Evolutionary conservation across 306 rosid genomes (phyloP).

Genomic region (Oemleria cerasiformis): DNA sequence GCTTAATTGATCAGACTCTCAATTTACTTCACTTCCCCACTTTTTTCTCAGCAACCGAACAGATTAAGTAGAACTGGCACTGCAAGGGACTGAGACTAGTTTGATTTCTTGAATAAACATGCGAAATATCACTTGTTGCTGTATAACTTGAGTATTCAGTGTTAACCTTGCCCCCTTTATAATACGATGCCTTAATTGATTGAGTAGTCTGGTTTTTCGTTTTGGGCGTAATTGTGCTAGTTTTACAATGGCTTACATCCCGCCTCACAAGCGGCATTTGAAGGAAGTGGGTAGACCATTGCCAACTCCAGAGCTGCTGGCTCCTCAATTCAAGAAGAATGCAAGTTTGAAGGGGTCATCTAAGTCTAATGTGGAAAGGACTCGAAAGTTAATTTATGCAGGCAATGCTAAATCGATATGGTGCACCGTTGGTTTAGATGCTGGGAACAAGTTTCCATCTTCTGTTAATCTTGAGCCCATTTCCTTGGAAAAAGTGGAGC

Average conservation of each 20-base stretch:
- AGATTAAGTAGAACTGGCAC: neutral
- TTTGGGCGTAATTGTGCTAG: neutral
- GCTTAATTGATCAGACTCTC: neutral
- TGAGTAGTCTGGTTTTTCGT: too few relatives aligned
- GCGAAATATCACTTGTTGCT: neutral
- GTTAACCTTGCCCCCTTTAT: neutral
- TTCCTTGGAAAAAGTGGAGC: constrained; percentile 15
- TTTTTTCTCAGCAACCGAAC: neutral
- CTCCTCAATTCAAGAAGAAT: constrained; percentile 27
- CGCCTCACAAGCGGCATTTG: constrained; percentile 52
- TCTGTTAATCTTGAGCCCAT: constrained; percentile 27
- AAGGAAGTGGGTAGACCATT: constrained; percentile 16
- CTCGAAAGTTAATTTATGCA: constrained; percentile 16
- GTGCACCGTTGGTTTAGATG: constrained; percentile 34
- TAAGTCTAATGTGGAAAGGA: neutral
- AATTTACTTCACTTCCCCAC: neutral
- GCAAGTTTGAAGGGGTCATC: neutral
- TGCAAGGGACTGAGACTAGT: neutral
- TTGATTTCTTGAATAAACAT: neutral
- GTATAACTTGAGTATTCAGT: neutral
- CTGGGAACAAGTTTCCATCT: constrained; percentile 20
- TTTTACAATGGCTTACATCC: constrained; percentile 46
- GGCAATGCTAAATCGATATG: constrained; percentile 20
- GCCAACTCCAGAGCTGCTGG: constrained; percentile 37
- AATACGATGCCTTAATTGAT: neutral